Conservation (phyloP, 805 yeast species). For the Starmerella apicola region DNA sequence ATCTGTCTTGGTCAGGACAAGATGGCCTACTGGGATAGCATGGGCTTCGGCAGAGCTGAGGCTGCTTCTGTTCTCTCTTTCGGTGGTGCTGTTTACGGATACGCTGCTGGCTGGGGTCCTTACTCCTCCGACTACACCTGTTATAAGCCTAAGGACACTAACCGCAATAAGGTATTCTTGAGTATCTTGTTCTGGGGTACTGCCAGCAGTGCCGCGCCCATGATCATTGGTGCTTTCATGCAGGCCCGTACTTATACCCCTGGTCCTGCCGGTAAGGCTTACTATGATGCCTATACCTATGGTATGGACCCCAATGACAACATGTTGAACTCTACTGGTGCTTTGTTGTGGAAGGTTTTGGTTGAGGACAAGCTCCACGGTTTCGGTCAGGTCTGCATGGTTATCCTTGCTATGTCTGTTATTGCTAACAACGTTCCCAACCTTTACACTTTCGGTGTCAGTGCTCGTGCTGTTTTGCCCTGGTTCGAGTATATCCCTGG, state of each 20-base stretch:
- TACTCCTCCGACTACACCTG: conserved; percentile 87
- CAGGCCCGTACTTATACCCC: conserved; percentile 48
- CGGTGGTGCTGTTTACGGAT: conserved; percentile 76
- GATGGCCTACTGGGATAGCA: conserved; percentile 40
- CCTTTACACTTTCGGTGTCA: conserved; percentile 79
- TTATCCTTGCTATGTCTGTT: conserved; percentile 70
- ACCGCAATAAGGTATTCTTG: conserved; percentile 46
- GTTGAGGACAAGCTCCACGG: conserved; percentile 73
- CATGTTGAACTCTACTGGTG: conserved; percentile 78
- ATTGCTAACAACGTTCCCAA: conserved; percentile 88
- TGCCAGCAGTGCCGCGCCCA: conserved; percentile 57
- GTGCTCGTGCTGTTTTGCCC: conserved; percentile 77
- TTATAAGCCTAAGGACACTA: conserved; percentile 61
- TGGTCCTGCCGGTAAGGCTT: conserved; percentile 34
- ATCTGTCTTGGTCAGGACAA: conserved; percentile 60
- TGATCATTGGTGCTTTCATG: conserved; percentile 79
- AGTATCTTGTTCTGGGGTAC: conserved; percentile 52
- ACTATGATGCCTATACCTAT: conserved; percentile 37
- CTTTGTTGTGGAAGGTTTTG: conserved; percentile 65
- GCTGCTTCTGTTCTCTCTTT: conserved; percentile 70
- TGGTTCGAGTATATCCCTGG: conserved; percentile 67
- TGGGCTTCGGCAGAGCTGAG: conserved; percentile 48
- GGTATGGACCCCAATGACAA: too few species aligned
- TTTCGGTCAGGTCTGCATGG: conserved; percentile 83
- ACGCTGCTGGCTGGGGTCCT: conserved; percentile 90